Base-by-base conservation (phyloP, 2,329 filamentous ascomycete genomes). In the Fusarium irregulare region DNA sequence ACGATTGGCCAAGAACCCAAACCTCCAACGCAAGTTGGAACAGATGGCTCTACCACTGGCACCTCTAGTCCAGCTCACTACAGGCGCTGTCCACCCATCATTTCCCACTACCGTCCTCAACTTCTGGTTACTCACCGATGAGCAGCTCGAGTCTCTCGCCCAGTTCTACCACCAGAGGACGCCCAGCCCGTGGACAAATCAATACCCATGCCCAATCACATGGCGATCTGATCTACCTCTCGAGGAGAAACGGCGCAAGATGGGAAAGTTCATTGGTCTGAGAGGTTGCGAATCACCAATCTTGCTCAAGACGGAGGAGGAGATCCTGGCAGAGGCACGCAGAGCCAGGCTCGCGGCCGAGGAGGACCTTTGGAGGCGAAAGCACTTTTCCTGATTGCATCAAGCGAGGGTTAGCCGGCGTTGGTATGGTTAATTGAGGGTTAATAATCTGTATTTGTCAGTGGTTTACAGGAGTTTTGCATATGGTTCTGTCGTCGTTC, bases 221-320 rank as follows among this genome's bases (percentile, higher is more conserved):
- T 93, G 91, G 91, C 77, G 79, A 3, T 78, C 79, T 7, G 80
- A 84, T 64, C 78, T 89, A 63, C 79, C 82, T 4, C 77, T 90
- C 27, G 87, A 89, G 78, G 86, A 94, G 76, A 94, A 94, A 83
- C 84, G 91, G 66, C 83, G 91, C 66, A 89, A 89, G 80, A 88
- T 93, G 76, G 92, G 91, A 47, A 84, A 87, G 71, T 94, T 94
- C 71, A 93, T 93, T 76, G 92, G 92, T 14, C 81, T 94, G 60
- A 81, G 88, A 53, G 91, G 90, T 3, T 84, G 83, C 66, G 80
- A 84, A 41, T 77, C 76, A 20, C 82, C 83, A 12, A 64, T 75
- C 54, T 56, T 76, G 49, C 68, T 80, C 65, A 81, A 79, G 76
- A 80, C 79, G 11, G 83, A 87, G 71, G 83, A 86, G 37, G 83